Evolutionary conservation across 2,329 filamentous ascomycete genomes (phyloP), one percentile per base, ranked within the genome.

Genomic region (Beauveria brongniartii): DNA sequence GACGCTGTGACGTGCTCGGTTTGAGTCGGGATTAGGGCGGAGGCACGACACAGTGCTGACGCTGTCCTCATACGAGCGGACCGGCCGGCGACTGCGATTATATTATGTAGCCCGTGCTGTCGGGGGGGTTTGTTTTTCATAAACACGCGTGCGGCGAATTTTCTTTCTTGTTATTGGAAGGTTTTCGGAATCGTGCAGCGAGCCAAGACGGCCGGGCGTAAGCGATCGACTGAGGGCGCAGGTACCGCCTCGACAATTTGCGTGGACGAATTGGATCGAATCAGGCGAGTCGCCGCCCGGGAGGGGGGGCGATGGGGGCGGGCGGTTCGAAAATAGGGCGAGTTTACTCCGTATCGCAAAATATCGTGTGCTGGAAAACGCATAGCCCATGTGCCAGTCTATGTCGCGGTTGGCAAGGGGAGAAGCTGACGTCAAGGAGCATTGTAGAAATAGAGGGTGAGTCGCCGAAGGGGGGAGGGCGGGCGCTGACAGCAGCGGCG

Each of bases 11-110:
- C 41, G 50, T 51, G 43, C 37, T 54, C 50, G 58, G 58, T 54
- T 60, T 52, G 58, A 37, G 5, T 52, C 56, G 58, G 57, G 50
- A 40, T 54, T 48, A 47, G 54, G 12, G 50, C 50, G 50, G 58
- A 60, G 43, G 34, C 28, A 43, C 37, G 14, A 28, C 14, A 50
- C 16, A 28, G 28, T 43, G 57, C 40, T 46, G 50, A 47, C 26
- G 50, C 41, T 43, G 56, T 34, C 5, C n/a, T 6, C 22, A 44
- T 59, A 7, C 24, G 24, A 30, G 9, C 20, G 24, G 41, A 10
- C 24, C 22, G 37, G n/a, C 18, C 26, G 34, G 30, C 18, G 22
- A 50, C n/a, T 34, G 37, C 40, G n/a, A 51, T 7, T 3, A 5
- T 16, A 22, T 57, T n/a, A 14, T 47, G 28, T 9, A 20, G 43